These are phyloP conservation scores for Geotrichum cucujoidarum DNA, from an alignment of 1,139 yeast genomes.

Conservation along the genomic window DNA sequence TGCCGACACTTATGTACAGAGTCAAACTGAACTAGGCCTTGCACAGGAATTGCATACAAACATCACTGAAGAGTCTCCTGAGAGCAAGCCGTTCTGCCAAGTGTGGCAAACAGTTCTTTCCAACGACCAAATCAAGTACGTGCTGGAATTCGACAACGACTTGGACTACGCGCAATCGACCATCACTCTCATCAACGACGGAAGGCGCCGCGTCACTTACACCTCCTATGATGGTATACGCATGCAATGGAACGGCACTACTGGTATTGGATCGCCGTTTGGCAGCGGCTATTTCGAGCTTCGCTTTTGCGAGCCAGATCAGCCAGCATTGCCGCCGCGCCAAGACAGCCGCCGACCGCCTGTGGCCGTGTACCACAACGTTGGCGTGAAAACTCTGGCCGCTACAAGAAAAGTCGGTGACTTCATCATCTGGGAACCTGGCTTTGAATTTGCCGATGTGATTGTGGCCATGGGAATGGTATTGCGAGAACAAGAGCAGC, in stretches of 20 bases:
- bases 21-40: conserved; percentile 10
- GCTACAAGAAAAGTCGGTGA: conserved; percentile 20
- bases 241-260: conserved; percentile 25
- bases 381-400: conserved; percentile 15
- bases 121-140: conserved; percentile 15
- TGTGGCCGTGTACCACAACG: conserved; percentile 19
- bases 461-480: conserved; percentile 21
- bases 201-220: conserved; percentile 21
- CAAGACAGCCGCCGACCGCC: conserved; percentile 15
- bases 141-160: conserved; percentile 14
- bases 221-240: conserved; percentile 19
- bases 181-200: conserved; percentile 22
- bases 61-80: neutral
- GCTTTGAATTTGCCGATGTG: conserved; percentile 18
- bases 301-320: conserved; percentile 17
- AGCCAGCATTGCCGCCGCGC: neutral
- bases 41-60: neutral
- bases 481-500: conserved; percentile 20
- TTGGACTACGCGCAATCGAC: conserved; percentile 16
- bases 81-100: conserved; percentile 12
- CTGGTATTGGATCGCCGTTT: conserved; percentile 25
- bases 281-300: conserved; percentile 25
- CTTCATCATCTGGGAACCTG: conserved; percentile 21
- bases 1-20: conserved; percentile 9
- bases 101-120: conserved; percentile 18